A percentile compares a stretch with the other conserved stretches of the same genome.
phyloP scores from a whole-genome alignment of 2,329 filamentous ascomycete genomes.

The Purpureocillium lavendulum region DNA sequence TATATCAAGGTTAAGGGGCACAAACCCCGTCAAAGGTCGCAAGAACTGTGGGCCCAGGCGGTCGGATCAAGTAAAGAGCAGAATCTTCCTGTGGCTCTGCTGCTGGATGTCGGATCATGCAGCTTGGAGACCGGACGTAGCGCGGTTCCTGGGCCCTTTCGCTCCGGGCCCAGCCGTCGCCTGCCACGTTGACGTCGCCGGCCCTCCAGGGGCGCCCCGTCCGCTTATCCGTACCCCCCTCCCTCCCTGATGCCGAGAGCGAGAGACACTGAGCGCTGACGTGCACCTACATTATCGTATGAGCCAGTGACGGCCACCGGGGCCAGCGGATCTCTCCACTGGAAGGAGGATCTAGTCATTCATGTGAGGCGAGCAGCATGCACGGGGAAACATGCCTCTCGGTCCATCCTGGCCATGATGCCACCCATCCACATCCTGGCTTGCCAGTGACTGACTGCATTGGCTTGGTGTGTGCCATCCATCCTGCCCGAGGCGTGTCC shows the following conservation, averaged over 20 bases:
- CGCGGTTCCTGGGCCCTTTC: constrained; percentile 1
- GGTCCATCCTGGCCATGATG: constrained; percentile 3
- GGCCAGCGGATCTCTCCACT: not conserved
- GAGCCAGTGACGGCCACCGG: not conserved
- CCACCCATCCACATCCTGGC: not conserved
- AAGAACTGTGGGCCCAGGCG: too few species aligned
- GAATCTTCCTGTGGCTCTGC: too few species aligned
- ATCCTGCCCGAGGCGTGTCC: too few species aligned
- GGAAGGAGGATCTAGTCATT: constrained; percentile 10
- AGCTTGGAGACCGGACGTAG: constrained; percentile 2
- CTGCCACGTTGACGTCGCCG: constrained; percentile 16
- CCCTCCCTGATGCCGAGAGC: constrained; percentile 1
- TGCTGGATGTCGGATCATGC: not conserved
- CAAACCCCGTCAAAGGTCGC: too few species aligned
- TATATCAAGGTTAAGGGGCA: too few species aligned
- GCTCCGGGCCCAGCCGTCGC: constrained; percentile 12
- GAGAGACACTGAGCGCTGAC: too few species aligned
- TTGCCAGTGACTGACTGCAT: not conserved
- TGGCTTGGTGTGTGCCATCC: too few species aligned
- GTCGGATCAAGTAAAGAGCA: too few species aligned
- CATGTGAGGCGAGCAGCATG: constrained; percentile 25
- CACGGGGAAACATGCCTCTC: constrained; percentile 14
- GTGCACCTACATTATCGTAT: too few species aligned
- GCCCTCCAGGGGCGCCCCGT: too few species aligned
- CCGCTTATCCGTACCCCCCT: not conserved